A percentile compares a stretch with the other conserved stretches of the same genome.
Conservation (phyloP, 495 filamentous ascomycete species). For the Xylaria intraflava region DNA sequence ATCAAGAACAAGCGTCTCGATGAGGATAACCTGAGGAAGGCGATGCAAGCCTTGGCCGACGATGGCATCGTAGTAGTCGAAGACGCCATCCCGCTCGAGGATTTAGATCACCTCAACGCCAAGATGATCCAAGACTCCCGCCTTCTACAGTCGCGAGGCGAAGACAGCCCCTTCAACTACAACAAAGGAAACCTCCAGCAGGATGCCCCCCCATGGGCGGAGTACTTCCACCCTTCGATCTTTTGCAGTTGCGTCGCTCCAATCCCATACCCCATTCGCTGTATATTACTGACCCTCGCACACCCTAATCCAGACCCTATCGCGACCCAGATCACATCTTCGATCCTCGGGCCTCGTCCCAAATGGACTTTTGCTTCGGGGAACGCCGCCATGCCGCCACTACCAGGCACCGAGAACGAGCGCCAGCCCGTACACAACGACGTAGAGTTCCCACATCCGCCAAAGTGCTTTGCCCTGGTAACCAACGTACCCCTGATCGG, state of each 20-base stretch:
- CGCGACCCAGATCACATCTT: slow-evolving; percentile 43
- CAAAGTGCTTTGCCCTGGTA: slow-evolving; percentile 48
- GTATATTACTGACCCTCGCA: background rate
- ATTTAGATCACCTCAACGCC: slow-evolving; percentile 40
- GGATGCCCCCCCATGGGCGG: slow-evolving; percentile 39
- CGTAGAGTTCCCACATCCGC: slow-evolving; percentile 50
- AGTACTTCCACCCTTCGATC: slow-evolving; percentile 37
- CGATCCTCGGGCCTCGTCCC: slow-evolving; percentile 43
- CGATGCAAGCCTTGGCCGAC: slow-evolving; percentile 39
- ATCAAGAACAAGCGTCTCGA: slow-evolving; percentile 20
- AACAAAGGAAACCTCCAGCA: slow-evolving; percentile 53
- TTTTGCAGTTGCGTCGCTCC: slow-evolving; percentile 32
- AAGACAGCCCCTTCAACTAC: slow-evolving; percentile 46
- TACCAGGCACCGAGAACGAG: slow-evolving; percentile 24
- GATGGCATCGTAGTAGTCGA: slow-evolving; percentile 58
- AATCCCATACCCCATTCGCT: background rate
- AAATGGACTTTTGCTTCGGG: slow-evolving; percentile 46
- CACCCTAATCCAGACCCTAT: slow-evolving; percentile 35
- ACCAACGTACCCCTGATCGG: slow-evolving; percentile 49
- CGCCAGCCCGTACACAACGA: slow-evolving; percentile 52
- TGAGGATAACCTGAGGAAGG: slow-evolving; percentile 42
- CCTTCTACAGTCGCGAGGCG: slow-evolving; percentile 32
- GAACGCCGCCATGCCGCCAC: slow-evolving; percentile 48
- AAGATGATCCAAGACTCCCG: slow-evolving; percentile 48
- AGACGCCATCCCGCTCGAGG: slow-evolving; percentile 36